Conservation (phyloP, 768 basidiomycete genomes). For the Leucosporidium creatinivorum region DNA sequence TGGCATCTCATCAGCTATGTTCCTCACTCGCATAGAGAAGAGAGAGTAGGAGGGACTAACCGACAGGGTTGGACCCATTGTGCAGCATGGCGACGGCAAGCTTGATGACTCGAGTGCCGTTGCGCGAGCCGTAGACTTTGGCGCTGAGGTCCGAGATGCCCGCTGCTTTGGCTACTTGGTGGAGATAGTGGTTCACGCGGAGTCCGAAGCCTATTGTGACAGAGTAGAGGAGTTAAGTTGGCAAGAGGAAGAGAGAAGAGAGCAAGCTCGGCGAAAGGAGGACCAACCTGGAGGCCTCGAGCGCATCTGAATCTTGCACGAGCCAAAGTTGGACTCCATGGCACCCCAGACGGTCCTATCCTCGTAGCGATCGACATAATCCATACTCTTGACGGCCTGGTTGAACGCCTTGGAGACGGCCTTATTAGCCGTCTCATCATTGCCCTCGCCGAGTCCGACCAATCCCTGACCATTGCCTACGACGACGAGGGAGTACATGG, state of each 20-base stretch:
- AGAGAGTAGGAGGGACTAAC: conserved; percentile 37
- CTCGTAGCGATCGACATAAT: conserved; percentile 90
- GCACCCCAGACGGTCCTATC: conserved; percentile 91
- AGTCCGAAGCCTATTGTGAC: conserved; percentile 74
- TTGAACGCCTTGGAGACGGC: conserved; percentile 57
- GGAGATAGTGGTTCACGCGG: conserved; percentile 77
- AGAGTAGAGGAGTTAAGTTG: not conserved
- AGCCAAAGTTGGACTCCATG: conserved; percentile 72
- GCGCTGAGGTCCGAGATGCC: conserved; percentile 92
- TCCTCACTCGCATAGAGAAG: no score
- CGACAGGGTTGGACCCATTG: conserved; percentile 68
- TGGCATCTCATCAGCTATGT: not conserved
- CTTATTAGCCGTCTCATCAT: conserved; percentile 52
- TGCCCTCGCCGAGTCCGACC: conserved; percentile 74
- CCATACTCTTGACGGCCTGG: conserved; percentile 77
- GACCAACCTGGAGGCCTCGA: conserved; percentile 45
- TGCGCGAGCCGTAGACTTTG: conserved; percentile 89
- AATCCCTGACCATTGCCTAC: conserved; percentile 77
- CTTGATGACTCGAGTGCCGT: conserved; percentile 79
- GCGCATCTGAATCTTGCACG: conserved; percentile 70
- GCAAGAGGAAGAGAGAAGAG: not conserved
- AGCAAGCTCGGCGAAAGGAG: not conserved
- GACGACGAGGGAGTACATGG: conserved; percentile 57
- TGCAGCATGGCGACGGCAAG: conserved; percentile 73
- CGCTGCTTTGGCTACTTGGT: conserved; percentile 78